Evolutionary conservation across 2,329 filamentous ascomycete species (phyloP).

Genomic region (Pseudogymnoascus verrucosus): DNA sequence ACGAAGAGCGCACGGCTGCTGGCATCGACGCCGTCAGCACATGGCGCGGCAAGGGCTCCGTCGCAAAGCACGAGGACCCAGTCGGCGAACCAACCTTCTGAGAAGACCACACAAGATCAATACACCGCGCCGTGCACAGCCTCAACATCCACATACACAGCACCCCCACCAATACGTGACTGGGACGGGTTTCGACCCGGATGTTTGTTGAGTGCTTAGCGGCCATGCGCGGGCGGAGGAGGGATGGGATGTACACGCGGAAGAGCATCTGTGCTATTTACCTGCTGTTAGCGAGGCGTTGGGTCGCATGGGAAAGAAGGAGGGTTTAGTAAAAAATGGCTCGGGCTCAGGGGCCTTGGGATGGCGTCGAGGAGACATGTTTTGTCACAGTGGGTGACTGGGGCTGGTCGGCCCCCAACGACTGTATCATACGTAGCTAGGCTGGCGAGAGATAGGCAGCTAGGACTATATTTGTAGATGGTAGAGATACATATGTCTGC

Average conservation of each 20-base stretch:
- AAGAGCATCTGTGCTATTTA: constrained; percentile 2
- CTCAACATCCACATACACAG: not conserved
- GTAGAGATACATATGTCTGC: constrained; percentile 2
- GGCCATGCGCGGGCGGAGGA: not conserved
- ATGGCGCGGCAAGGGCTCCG: constrained; percentile 88
- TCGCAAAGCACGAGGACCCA: constrained; percentile 67
- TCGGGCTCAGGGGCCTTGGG: not conserved
- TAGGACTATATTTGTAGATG: not conserved
- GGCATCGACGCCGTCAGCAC: constrained; percentile 95
- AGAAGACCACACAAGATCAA: not conserved
- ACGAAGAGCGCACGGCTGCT: constrained; percentile 79
- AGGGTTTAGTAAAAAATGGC: not conserved
- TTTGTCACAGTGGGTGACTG: not conserved
- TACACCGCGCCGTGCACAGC: not conserved
- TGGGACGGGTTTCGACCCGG: not conserved
- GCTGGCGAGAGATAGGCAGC: not conserved
- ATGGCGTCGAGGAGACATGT: constrained; percentile 5
- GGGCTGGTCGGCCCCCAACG: not conserved
- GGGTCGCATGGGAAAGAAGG: constrained; percentile 1
- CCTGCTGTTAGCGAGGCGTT: constrained; percentile 6
- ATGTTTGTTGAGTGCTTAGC: not conserved
- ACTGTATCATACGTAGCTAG: not conserved
- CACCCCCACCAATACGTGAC: not conserved
- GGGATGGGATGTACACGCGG: constrained; percentile 1
- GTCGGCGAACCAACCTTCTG: not conserved